Evolutionary conservation across 1,139 yeast species (phyloP), one percentile per base, ranked within the genome.

Genomic region (Pneumocystis jirovecii): DNA sequence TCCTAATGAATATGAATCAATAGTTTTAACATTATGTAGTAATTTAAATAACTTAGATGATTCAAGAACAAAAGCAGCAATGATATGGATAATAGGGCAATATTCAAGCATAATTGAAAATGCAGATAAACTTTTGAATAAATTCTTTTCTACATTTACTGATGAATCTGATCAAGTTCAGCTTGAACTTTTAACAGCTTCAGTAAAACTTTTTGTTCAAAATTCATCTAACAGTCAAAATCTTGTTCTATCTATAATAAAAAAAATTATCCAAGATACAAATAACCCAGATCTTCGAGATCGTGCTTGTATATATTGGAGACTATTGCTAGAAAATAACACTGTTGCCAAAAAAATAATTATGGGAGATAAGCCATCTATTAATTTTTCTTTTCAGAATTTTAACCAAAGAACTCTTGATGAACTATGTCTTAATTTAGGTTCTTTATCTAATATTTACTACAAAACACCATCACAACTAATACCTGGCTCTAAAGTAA

Each of bases 21-120:
- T 78, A 34, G 77, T 83, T 17, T 72, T 76, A 2, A 73, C 73
- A 0, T 73, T 85, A 60, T 76, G 83, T 61, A 80, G 81, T 67
- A 77, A 80, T 60, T 70, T 80, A 7, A 77, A 75, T 50, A 72
- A 75, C 0, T 76, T 85, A 34, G 89, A 85, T 63, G 96, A 89
- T 69, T 85, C 89, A 0, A 96, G 88, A 68, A 84, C 96, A 0
- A 87, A 85, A 72, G 80, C 85, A 5, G 85, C 97, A 0, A 78
- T 88, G 77, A 80, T 88, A 19, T 91, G 97, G 97, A 85, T 90
- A 39, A 76, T 87, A 50, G 96, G 96, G 0, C 87, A 88, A 68
- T 86, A 84, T 72, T 83, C 86, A 44, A 78, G 79, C 25, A 71
- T 77, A 2, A 80, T 86, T 42, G 78, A 80, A 1, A 76, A 81